Percentiles rank a stretch among this genome's conserved stretches.
These are phyloP conservation scores for Auricularia heimuer DNA, from an alignment of 768 basidiomycete species.

Conservation along the genomic window DNA sequence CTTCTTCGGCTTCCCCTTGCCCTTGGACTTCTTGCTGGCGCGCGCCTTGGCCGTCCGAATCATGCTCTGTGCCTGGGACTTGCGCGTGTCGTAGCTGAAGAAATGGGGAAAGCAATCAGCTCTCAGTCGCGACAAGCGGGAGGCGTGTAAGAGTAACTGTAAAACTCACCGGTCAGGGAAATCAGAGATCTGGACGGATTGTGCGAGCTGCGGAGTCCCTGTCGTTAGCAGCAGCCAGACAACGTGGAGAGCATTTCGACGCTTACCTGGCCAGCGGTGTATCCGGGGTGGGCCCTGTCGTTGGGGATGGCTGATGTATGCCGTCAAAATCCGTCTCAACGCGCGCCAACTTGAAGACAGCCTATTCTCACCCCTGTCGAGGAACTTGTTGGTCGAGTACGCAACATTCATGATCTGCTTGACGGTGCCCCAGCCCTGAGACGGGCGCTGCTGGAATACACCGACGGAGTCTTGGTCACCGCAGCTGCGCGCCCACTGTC, in stretches of 20 bases:
- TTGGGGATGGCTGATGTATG: background rate
- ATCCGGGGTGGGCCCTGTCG: background rate
- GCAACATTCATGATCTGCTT: background rate
- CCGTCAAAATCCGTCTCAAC: background rate
- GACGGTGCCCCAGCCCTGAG: background rate
- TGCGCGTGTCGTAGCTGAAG: background rate
- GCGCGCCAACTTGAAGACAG: no score
- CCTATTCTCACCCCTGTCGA: background rate
- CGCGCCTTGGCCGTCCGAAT: background rate
- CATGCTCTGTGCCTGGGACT: background rate
- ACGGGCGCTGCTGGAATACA: background rate
- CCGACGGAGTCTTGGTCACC: background rate
- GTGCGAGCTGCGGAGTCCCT: background rate
- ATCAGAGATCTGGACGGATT: background rate
- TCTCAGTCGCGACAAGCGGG: no score
- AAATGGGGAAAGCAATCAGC: no score
- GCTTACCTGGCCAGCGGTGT: background rate
- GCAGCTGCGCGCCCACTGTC: background rate
- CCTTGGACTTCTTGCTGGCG: background rate
- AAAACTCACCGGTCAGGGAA: background rate
- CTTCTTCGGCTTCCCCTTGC: background rate
- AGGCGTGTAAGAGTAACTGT: no score
- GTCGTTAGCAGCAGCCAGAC: background rate
- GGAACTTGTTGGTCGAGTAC: slow-evolving; percentile 1
- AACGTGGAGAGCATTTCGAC: background rate